phyloP scores from a whole-genome alignment of 2,329 filamentous ascomycete genomes.

The Ophiostoma sp. region DNA sequence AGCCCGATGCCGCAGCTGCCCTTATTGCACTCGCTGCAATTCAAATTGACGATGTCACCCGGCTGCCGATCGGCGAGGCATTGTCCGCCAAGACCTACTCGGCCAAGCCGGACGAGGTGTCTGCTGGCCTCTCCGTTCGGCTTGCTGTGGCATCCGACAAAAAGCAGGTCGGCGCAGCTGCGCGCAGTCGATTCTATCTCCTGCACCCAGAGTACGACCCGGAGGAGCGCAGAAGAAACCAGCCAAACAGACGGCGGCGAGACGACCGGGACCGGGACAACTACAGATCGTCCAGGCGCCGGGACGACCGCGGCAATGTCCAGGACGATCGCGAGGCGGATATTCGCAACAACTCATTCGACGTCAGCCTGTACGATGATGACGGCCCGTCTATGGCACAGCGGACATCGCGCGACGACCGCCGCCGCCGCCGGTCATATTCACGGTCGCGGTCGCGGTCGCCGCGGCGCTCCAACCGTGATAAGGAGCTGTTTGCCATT shows the following conservation, averaged over 20 bases:
- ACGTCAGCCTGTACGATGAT: constrained; percentile 61
- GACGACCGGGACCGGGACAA: constrained; percentile 46
- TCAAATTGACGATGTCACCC: constrained; percentile 37
- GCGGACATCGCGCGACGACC: constrained; percentile 11
- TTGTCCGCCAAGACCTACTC: constrained; percentile 65
- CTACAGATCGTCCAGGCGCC: constrained; percentile 23
- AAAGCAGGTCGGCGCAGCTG: constrained; percentile 72
- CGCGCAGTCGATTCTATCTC: constrained; percentile 84
- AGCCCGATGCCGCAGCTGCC: constrained; percentile 48
- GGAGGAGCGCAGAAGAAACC: constrained; percentile 58
- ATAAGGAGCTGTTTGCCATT: constrained; percentile 60
- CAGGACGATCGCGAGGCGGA: constrained; percentile 46
- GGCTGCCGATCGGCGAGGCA: constrained; percentile 56
- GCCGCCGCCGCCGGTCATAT: constrained; percentile 23
- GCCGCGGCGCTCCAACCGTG: constrained; percentile 38
- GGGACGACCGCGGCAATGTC: constrained; percentile 31
- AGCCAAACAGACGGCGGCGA: constrained; percentile 39
- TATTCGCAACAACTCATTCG: constrained; percentile 51
- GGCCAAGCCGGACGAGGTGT: constrained; percentile 62
- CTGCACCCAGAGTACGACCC: constrained; percentile 86
- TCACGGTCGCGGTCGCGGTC: constrained; percentile 15
- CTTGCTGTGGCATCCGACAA: constrained; percentile 69
- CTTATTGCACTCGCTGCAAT: constrained; percentile 46
- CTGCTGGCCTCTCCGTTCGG: constrained; percentile 65
- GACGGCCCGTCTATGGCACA: constrained; percentile 32